Evolutionary conservation across 306 rosid species (phyloP), one percentile per base, ranked within the genome.

Genomic region (Lagenaria siceraria): DNA sequence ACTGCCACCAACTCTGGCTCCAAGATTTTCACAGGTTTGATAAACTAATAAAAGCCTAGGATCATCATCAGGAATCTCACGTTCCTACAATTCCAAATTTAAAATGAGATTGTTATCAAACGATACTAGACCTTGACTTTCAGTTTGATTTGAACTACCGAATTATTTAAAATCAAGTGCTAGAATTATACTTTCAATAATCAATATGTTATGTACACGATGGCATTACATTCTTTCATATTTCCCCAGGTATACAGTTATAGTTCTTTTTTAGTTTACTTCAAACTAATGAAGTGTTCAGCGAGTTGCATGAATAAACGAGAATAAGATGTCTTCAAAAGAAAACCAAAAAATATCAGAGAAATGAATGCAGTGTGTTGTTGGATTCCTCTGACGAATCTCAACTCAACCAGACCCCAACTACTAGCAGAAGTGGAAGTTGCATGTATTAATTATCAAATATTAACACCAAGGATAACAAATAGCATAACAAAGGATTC

Each of bases 1-100:
- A 65, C 90, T 77, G 22, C 61, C 53, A 71, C 90, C 81, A 24
- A 74, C 78, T 82, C 93, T 93, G 27, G 0, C 0, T 1, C 81
- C 80, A 52, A 86, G 79, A 43, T 83, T 86, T 22, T 88, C 78
- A 3, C 79, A 83, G 42, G 54, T 84, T 77, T 54, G 79, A 61
- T 87, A 53, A 51, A 92, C 99, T 66, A 76, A 64, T 27, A 83
- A 0, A n/a, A 92, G 90, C 69, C 99, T 87, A 25, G 96, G 91
- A 84, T 95, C 99, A 55, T 92, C 93, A 76, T 77, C 87, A 22
- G 99, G 99, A 65, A 95, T 86, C 80, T 90, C 87, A 1, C 96
- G 93, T 8, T 78, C 85, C 99, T 95, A 18, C 52, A 46, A 2
- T 46, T 46, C 9, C 14, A 46, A 46, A 46, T 46, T 46, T 4